These are phyloP conservation scores for Podosphaera aphanis DNA, from an alignment of 2,329 filamentous ascomycete species.

Conservation along the genomic window DNA sequence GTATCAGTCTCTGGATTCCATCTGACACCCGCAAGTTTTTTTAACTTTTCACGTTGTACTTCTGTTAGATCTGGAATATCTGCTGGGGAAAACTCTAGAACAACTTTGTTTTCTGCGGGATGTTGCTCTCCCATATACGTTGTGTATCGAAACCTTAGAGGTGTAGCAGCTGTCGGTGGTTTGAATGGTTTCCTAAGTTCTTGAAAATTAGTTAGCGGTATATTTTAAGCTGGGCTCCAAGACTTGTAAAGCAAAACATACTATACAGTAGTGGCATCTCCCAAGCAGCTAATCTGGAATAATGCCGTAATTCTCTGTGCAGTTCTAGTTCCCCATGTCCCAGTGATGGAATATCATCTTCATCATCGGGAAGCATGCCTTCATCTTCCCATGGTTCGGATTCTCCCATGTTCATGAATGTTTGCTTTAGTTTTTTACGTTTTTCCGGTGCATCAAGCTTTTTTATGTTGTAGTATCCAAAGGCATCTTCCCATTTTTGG, in stretches of 20 bases:
- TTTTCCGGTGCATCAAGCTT: slow-evolving; percentile 1
- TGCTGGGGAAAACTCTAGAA: slow-evolving; percentile 61
- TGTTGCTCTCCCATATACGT: slow-evolving; percentile 88
- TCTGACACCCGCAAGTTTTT: slow-evolving; percentile 63
- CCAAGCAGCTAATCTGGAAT: slow-evolving; percentile 72
- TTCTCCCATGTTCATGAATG: slow-evolving; percentile 16
- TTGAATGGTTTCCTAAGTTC: slow-evolving; percentile 65
- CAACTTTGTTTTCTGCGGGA: slow-evolving; percentile 79
- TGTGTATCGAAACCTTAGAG: slow-evolving; percentile 87
- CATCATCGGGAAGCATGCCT: slow-evolving; percentile 32
- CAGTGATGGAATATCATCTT: slow-evolving; percentile 63
- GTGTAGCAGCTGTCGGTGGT: slow-evolving; percentile 39
- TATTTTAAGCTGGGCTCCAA: neutral
- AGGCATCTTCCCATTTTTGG: neutral
- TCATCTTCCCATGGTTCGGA: slow-evolving; percentile 13
- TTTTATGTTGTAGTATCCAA: neutral
- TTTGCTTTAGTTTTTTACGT: slow-evolving; percentile 10
- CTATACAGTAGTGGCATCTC: slow-evolving; percentile 80
- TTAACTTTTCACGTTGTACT: slow-evolving; percentile 53
- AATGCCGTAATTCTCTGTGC: slow-evolving; percentile 70
- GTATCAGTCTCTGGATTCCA: slow-evolving; percentile 69
- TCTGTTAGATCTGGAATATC: slow-evolving; percentile 47
- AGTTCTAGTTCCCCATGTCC: slow-evolving; percentile 75
- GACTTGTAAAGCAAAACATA: slow-evolving; percentile 25
- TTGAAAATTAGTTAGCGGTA: slow-evolving; percentile 18